A percentile compares a stretch with the other conserved stretches of the same genome.
These are phyloP conservation scores for Trichoderma endophyticum DNA, from an alignment of 2,329 filamentous ascomycete genomes.

Conservation along the genomic window DNA sequence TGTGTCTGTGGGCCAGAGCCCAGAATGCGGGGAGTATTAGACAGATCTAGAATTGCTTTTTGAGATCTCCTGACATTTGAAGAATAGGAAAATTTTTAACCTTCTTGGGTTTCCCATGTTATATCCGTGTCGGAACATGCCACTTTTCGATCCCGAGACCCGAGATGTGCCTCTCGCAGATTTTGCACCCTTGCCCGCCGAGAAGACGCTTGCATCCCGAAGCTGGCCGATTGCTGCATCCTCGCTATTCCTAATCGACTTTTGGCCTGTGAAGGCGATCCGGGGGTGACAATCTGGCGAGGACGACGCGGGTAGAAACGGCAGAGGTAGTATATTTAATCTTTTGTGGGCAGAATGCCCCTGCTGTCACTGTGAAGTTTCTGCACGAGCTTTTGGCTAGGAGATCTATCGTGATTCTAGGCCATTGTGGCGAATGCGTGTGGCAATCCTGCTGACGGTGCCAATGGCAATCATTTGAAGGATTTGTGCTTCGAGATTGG, in stretches of 20 bases:
- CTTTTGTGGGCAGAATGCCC: not conserved
- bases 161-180: not conserved
- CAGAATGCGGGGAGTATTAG: constrained; percentile 13
- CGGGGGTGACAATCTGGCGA: not conserved
- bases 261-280: not conserved
- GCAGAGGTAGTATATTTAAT: not conserved
- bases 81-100: not conserved
- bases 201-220: not conserved
- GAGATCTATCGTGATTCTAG: not conserved
- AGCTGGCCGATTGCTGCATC: not conserved
- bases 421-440: not conserved
- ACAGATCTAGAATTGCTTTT: not conserved
- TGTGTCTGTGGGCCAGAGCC: constrained; percentile 18
- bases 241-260: not conserved
- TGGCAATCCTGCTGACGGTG: not conserved
- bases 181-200: not conserved
- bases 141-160: not conserved
- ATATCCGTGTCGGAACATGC: not conserved
- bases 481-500: not conserved
- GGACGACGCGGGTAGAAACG: not conserved
- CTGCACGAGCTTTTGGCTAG: not conserved
- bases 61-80: not conserved
- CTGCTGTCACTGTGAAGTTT: not conserved
- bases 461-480: not conserved
- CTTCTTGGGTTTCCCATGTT: not conserved